These are phyloP conservation scores for Xylona heveae DNA, from an alignment of 495 filamentous ascomycete genomes.

Conservation along the genomic window DNA sequence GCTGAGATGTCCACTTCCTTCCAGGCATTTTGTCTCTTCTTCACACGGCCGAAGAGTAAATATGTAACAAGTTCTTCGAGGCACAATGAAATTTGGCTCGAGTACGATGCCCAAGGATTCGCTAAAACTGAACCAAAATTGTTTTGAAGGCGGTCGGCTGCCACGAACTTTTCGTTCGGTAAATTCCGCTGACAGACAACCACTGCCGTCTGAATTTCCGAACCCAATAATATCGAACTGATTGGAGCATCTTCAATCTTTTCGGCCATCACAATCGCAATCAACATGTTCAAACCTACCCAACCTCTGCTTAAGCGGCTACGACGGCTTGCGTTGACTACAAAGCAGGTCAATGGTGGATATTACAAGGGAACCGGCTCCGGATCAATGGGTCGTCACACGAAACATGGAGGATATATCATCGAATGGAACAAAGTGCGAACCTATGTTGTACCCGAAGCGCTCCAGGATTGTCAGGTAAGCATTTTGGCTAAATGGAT, in stretches of 20 bases:
- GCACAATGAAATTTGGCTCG: too few species aligned
- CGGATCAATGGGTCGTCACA: conserved; percentile 71
- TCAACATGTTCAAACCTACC: conserved; percentile 45
- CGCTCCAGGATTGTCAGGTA: conserved; percentile 51
- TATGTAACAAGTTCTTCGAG: too few species aligned
- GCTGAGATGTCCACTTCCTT: too few species aligned
- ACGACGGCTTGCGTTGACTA: conserved; percentile 56
- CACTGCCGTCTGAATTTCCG: conserved; percentile 4
- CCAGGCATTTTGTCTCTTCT: not conserved
- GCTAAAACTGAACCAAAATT: too few species aligned
- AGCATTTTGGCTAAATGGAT: conserved; percentile 5
- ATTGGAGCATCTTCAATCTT: conserved; percentile 2
- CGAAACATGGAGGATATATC: conserved; percentile 62
- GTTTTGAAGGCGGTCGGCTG: too few species aligned
- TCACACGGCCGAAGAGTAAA: too few species aligned
- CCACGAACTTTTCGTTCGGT: too few species aligned
- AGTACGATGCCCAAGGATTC: too few species aligned
- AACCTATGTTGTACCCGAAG: conserved; percentile 63
- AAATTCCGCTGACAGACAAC: too few species aligned
- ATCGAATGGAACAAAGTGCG: conserved; percentile 75
- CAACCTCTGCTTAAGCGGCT: conserved; percentile 40
- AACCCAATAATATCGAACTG: conserved; percentile 2
- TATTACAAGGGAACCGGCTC: conserved; percentile 93
- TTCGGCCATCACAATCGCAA: conserved; percentile 9
- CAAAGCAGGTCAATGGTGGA: conserved; percentile 78